phyloP scores from a whole-genome alignment of 148 eudicot genomes.

The Suaeda aralocaspica region DNA sequence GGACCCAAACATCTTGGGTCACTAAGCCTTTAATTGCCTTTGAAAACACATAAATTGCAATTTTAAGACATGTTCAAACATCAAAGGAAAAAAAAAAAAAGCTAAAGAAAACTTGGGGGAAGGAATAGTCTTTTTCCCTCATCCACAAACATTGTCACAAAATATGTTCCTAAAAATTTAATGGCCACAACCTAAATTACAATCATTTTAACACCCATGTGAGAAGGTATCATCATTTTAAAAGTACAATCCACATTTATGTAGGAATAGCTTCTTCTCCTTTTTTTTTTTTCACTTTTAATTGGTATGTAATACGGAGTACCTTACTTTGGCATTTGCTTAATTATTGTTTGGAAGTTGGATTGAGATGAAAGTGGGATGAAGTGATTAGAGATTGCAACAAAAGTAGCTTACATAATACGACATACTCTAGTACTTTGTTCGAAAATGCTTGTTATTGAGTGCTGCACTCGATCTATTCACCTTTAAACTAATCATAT shows the following conservation, averaged over 20 bases:
- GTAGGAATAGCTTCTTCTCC: background rate
- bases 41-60: background rate
- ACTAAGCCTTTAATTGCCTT: background rate
- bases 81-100: background rate
- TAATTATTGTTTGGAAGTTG: background rate
- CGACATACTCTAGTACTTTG: background rate
- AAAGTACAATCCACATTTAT: background rate
- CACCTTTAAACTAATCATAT: too few species aligned
- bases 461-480: too few species aligned
- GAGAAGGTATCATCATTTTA: slow-evolving; percentile 25
- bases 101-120: background rate
- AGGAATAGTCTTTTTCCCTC: slow-evolving; percentile 1
- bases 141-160: slow-evolving; percentile 19
- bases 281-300: background rate
- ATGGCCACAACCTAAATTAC: slow-evolving; percentile 11
- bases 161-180: slow-evolving; percentile 18
- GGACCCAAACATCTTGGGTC: slow-evolving; percentile 28
- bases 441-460: too few species aligned
- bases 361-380: background rate
- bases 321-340: background rate
- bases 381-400: background rate
- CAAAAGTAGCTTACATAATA: background rate
- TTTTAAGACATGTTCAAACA: background rate
- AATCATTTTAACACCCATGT: slow-evolving; percentile 17
- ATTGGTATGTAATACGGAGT: background rate